Conservation (phyloP, 1,284 basidiomycete species). For the Sporisorium graminicola region DNA sequence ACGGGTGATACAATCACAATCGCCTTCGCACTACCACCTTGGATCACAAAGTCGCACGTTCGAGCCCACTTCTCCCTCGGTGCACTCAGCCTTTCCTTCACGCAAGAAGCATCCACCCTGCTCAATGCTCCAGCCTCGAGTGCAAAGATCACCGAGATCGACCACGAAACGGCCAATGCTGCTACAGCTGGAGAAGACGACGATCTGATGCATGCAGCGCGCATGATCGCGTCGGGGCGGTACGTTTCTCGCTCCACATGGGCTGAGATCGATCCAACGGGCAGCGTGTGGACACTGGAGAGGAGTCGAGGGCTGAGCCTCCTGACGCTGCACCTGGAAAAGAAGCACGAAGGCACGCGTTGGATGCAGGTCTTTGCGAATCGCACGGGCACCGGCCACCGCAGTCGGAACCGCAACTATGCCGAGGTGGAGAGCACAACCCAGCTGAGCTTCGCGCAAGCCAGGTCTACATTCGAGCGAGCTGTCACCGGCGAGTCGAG, state of each 20-base stretch:
- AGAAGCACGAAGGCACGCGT: conserved; percentile 74
- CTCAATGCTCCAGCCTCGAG: conserved; percentile 7
- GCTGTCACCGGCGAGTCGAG: conserved; percentile 8
- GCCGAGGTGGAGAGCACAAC: conserved; percentile 3
- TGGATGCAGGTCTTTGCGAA: conserved; percentile 84
- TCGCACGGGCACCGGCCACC: conserved; percentile 10
- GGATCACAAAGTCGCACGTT: conserved; percentile 57
- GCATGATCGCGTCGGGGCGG: conserved; percentile 36
- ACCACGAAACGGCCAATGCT: background rate
- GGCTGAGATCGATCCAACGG: conserved; percentile 54
- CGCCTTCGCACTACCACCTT: conserved; percentile 82
- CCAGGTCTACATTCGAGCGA: conserved; percentile 13
- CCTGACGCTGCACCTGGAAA: conserved; percentile 62
- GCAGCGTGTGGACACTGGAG: conserved; percentile 61
- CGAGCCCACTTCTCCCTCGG: conserved; percentile 76
- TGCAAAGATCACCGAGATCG: conserved; percentile 76
- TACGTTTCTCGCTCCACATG: conserved; percentile 56
- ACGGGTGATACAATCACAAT: conserved; percentile 83
- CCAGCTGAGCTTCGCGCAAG: conserved; percentile 37
- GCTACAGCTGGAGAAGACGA: conserved; percentile 9
- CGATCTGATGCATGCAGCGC: conserved; percentile 29
- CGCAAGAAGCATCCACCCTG: conserved; percentile 66
- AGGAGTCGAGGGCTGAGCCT: conserved; percentile 23
- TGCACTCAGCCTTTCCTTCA: conserved; percentile 78
- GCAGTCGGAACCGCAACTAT: conserved; percentile 3